Conservation (phyloP, 2,329 filamentous ascomycete species). For the Calycina marina region DNA sequence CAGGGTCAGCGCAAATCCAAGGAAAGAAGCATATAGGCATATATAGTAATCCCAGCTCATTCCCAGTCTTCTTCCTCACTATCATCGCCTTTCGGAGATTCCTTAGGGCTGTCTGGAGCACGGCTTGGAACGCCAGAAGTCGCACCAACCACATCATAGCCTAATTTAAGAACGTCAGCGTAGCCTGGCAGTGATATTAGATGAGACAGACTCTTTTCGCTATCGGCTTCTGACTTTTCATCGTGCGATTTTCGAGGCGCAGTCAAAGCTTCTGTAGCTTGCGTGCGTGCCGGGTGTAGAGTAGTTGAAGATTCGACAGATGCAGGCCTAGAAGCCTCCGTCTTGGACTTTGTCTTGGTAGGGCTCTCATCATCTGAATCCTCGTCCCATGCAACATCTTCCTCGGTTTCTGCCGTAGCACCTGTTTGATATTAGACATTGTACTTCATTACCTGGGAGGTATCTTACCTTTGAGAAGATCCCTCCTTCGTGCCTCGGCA, state of each 20-base stretch:
- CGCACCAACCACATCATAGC: conserved; percentile 83
- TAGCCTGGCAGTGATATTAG: too few species aligned
- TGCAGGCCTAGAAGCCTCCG: conserved; percentile 26
- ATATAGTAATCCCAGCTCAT: too few species aligned
- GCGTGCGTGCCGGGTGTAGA: conserved; percentile 36
- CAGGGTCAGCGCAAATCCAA: too few species aligned
- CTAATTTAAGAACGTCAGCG: too few species aligned
- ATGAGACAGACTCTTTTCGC: conserved; percentile 59
- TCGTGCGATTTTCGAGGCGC: conserved; percentile 71
- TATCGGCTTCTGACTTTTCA: conserved; percentile 79
- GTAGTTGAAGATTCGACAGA: conserved; percentile 46
- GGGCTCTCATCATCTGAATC: conserved; percentile 54
- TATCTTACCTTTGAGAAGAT: conserved; percentile 72
- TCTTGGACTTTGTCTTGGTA: conserved; percentile 23
- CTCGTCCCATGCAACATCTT: conserved; percentile 53
- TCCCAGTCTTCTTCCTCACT: conserved; percentile 70
- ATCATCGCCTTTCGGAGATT: conserved; percentile 39
- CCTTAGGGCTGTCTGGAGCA: conserved; percentile 54
- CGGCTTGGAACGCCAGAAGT: conserved; percentile 64
- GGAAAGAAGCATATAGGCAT: too few species aligned
- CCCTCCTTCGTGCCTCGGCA: conserved; percentile 75
- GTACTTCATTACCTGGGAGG: conserved; percentile 4
- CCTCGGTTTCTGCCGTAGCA: conserved; percentile 46
- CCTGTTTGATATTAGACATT: conserved; percentile 16
- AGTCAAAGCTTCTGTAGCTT: conserved; percentile 24